Base-by-base conservation (phyloP, 1,139 yeast species). In the Sugiyamaella novakii region DNA sequence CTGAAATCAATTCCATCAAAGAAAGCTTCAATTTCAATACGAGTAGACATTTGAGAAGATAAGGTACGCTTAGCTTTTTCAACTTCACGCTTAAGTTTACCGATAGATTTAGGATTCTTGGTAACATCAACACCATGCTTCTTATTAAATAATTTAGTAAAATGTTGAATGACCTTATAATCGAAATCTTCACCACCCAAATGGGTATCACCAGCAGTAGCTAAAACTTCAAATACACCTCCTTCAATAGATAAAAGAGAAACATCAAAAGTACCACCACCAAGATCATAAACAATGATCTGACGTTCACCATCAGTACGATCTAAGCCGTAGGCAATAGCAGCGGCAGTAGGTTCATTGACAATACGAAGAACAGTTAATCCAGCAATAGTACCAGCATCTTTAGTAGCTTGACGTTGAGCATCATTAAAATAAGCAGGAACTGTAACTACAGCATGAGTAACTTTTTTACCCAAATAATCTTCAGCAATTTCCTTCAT, bases 351-450 rank as follows among this genome's bases (percentile, higher is more conserved):
- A 57, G 98, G 98, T 77, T 91, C 98, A 71, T 91, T 91, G 61
- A 91, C 95, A 67, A 91, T 89, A 77, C 98, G 85, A 67, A 89
- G 79, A 53, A 91, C 95, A 65, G 87, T 88, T 67, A 91, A 80
- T 62, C 98, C 98, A 42, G 97, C 95, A 77, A 91, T 91, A 54
- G 87, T 79, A 76, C 97, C 98, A 49, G 98, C 97, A 71, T 89
- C 97, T 77, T 91, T 89, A 57, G 98, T 91, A 55, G 98, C 98
- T 73, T 91, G 97, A 78, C 97, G 85, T 76, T 91, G 98, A 52
- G 98, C 95, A 73, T 91, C 98, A 72, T 91, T 92, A 77, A 91
- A 91, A 75, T 91, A 91, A 50, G 98, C 98, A 51, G 98, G 98
- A 51, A 91, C 97, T 43, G 97, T 89, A 57, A 89, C 95, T 58